Conservation (phyloP, 495 filamentous ascomycete species). For the Penicillium steckii region DNA sequence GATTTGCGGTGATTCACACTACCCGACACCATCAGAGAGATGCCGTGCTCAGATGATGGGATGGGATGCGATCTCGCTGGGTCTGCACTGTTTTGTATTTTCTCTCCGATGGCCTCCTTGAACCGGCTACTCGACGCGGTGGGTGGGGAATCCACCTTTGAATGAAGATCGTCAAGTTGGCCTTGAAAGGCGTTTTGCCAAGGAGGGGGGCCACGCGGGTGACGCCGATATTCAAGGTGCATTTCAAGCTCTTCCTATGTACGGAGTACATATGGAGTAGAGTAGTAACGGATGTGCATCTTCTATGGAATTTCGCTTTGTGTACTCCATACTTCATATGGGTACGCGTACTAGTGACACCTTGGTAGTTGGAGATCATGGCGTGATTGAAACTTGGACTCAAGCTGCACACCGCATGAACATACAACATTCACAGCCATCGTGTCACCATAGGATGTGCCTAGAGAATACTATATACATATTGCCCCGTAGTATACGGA, state of each 20-base stretch:
- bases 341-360: no score
- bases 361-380: neutral
- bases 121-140: conserved; percentile 16
- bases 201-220: conserved; percentile 1
- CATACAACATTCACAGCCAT: neutral
- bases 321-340: no score
- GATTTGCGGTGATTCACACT: neutral
- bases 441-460: no score
- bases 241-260: neutral
- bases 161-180: conserved; percentile 4
- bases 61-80: neutral
- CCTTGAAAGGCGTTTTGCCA: neutral
- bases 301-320: no score
- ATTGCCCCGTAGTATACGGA: no score
- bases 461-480: no score
- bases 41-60: conserved; percentile 1
- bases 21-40: neutral
- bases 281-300: no score
- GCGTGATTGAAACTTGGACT: conserved; percentile 2
- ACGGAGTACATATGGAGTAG: no score
- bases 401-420: neutral
- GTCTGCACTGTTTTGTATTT: neutral
- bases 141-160: neutral
- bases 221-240: neutral
- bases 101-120: conserved; percentile 1